Percentiles rank a stretch among this genome's conserved stretches.
These are phyloP conservation scores for Metschnikowia proteae DNA, from an alignment of 805 yeast genomes.

Conservation along the genomic window DNA sequence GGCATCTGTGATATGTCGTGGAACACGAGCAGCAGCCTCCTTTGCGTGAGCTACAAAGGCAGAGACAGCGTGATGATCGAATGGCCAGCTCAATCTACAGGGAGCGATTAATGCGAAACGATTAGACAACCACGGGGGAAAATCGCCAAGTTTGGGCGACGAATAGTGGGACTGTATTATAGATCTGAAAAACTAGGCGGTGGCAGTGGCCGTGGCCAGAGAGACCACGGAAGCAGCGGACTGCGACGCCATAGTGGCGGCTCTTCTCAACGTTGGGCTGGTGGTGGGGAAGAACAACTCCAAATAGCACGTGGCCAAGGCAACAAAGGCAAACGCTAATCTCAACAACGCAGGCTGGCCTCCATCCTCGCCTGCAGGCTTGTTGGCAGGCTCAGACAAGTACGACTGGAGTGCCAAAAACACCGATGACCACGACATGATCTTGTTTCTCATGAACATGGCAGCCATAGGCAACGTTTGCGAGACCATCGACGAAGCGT, in stretches of 20 bases:
- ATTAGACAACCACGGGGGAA: too few relatives aligned
- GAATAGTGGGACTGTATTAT: neutral
- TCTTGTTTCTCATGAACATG: constrained; percentile 56
- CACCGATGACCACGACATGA: constrained; percentile 54
- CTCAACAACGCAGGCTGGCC: constrained; percentile 48
- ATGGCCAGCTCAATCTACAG: constrained; percentile 2
- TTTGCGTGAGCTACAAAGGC: constrained; percentile 33
- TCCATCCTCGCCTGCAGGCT: constrained; percentile 23
- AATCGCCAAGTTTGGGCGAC: too few relatives aligned
- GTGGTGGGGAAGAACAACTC: constrained; percentile 47
- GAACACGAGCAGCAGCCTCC: constrained; percentile 18
- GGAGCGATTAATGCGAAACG: too few relatives aligned
- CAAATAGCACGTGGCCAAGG: constrained; percentile 52
- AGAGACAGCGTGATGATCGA: constrained; percentile 19
- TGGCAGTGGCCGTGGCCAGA: constrained; percentile 13
- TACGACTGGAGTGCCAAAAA: constrained; percentile 48
- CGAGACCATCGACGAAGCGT: constrained; percentile 44
- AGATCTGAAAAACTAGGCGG: neutral
- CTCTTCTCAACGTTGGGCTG: constrained; percentile 28
- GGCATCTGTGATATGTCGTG: constrained; percentile 40
- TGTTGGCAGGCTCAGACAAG: constrained; percentile 41
- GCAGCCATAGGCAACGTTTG: constrained; percentile 68
- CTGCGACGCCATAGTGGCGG: constrained; percentile 15
- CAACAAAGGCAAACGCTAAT: constrained; percentile 42
- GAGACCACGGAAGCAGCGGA: constrained; percentile 13